Base-by-base conservation (phyloP, 2,329 filamentous ascomycete species). In the Colletotrichum simmondsii region DNA sequence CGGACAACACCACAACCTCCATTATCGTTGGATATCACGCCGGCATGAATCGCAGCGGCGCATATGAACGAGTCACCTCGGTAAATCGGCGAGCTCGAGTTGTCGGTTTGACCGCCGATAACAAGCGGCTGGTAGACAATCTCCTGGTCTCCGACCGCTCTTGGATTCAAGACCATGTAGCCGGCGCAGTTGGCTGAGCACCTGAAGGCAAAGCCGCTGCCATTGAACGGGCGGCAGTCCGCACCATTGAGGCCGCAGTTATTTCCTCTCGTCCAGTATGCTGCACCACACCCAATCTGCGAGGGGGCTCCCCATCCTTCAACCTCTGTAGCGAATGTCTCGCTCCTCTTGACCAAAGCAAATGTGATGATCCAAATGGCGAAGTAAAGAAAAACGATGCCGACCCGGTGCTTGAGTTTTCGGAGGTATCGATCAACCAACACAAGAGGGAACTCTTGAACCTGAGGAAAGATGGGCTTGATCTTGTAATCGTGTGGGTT, bases 11-110 rank as follows among this genome's bases (percentile, higher is more conserved):
- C 95, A 77, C 95, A 98, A 1, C 95, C 95, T 49, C 95, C 95
- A 35, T 89, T 85, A 0, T 86, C 83, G 77, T 95, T 90, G 46
- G 89, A 90, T 73, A 97, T 90, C 77, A 95, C 87, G 24, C 95
- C 95, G 1, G 94, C 91, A 79, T 98, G 95, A 62, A 97, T 94
- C 42, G 95, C 95, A 14, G 95, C 89, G 71, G 91, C 92, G 79
- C 95, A 98, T 67, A 98, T 92, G 83, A 94, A 97, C 16, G 94
- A 97, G 82, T 98, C 95, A 11, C 93, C 95, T 22, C 97, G 93
- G 81, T 98, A 98, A 26, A 93, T 86, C 0, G 92, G 88, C 37
- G 58, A 14, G 35, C 79, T 81, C 6, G 78, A 76, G 32, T 87
- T 83, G 61, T 83, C 82, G 5, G 85, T 81, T 0, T 90, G 90